phyloP scores from a whole-genome alignment of 2,329 filamentous ascomycete species.

The Rasamsonia emersonii region DNA sequence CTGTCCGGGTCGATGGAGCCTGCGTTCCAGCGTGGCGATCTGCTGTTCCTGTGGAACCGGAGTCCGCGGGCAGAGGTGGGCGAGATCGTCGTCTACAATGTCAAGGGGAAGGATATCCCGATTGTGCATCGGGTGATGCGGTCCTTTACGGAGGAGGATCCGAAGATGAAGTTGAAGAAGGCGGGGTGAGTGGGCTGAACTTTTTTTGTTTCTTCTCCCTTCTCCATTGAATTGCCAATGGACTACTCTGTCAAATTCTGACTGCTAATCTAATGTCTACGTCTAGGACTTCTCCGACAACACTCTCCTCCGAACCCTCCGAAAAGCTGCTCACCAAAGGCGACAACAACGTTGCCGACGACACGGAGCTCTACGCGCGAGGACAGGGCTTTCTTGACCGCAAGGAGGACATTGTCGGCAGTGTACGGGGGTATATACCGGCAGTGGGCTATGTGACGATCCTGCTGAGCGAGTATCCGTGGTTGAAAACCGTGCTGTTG shows the following conservation, averaged over 20 bases:
- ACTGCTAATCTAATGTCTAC: constrained; percentile 3
- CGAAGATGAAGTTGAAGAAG: constrained; percentile 27
- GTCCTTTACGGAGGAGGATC: constrained; percentile 45
- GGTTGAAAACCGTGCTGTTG: constrained; percentile 91
- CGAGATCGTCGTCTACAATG: constrained; percentile 73
- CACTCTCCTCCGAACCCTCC: constrained; percentile 13
- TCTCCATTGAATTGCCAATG: neutral
- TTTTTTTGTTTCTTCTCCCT: constrained; percentile 1
- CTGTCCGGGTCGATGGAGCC: constrained; percentile 61
- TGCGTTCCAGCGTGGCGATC: constrained; percentile 56
- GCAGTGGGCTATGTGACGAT: constrained; percentile 98
- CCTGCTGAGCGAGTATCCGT: constrained; percentile 86
- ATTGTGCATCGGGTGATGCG: constrained; percentile 92
- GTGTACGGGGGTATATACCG: constrained; percentile 82
- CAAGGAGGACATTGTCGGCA: constrained; percentile 79
- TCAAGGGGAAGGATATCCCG: constrained; percentile 88
- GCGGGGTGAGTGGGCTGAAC: constrained; percentile 17
- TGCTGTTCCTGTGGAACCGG: constrained; percentile 57
- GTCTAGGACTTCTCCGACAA: constrained; percentile 14
- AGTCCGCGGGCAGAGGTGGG: constrained; percentile 56
- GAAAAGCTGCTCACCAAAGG: constrained; percentile 81
- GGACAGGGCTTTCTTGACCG: constrained; percentile 82
- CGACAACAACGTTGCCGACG: constrained; percentile 90
- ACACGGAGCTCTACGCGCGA: constrained; percentile 79
- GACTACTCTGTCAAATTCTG: neutral